These are phyloP conservation scores for Monilinia aucupariae DNA, from an alignment of 2,329 filamentous ascomycete genomes.

Conservation along the genomic window DNA sequence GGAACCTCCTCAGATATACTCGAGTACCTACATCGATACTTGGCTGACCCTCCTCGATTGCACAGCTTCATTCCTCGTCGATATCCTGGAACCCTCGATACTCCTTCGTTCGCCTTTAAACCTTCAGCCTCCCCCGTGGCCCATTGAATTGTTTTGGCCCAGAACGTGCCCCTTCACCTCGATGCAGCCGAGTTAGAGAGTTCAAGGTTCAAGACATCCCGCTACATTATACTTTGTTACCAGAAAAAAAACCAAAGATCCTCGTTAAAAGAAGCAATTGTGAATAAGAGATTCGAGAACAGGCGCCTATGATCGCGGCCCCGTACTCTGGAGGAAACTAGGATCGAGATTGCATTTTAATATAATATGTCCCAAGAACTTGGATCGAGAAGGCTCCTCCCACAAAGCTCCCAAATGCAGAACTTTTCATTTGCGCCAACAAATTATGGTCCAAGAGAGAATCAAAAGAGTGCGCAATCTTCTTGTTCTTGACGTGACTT, in stretches of 20 bases:
- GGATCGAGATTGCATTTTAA: not conserved
- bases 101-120: conserved; percentile 9
- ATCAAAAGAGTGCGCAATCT: conserved; percentile 68
- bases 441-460: conserved; percentile 61
- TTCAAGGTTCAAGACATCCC: conserved; percentile 9
- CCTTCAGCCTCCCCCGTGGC: not conserved
- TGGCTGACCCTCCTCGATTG: conserved; percentile 27
- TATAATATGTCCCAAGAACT: conserved; percentile 57
- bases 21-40: conserved; percentile 19
- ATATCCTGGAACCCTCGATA: conserved; percentile 1
- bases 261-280: not conserved
- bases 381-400: conserved; percentile 55
- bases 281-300: not conserved
- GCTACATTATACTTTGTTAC: not conserved
- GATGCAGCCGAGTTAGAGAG: not conserved
- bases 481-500: not conserved
- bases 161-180: conserved; percentile 11
- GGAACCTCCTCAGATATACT: conserved; percentile 18
- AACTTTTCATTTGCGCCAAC: conserved; percentile 70
- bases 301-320: not conserved
- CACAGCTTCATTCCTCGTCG: conserved; percentile 23
- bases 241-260: not conserved
- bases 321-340: not conserved
- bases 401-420: conserved; percentile 65
- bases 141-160: not conserved